These are phyloP conservation scores for Cenchrus americanus DNA, from an alignment of 176 grass and related monocot genomes.

Conservation along the genomic window DNA sequence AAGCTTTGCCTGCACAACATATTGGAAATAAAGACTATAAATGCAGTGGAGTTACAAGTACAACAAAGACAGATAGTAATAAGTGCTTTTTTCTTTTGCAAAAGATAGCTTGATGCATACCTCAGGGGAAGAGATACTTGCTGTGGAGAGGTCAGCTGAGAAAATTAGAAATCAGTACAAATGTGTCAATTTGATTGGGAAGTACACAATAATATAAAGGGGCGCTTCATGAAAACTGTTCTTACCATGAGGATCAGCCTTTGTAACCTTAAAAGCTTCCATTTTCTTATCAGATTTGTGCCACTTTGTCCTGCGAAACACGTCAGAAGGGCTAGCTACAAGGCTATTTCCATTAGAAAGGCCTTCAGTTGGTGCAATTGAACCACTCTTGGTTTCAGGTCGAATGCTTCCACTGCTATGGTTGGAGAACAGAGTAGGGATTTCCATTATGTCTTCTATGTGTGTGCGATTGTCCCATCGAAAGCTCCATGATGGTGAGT, in stretches of 20 bases:
- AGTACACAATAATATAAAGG: constrained; percentile 5
- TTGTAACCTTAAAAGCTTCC: constrained; percentile 42
- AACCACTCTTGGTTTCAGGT: constrained; percentile 62
- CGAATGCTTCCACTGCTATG: constrained; percentile 61
- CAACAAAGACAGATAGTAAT: background rate
- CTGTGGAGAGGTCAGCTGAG: constrained; percentile 59
- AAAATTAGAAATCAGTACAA: constrained; percentile 43
- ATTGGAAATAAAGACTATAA: constrained; percentile 10
- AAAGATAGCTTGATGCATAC: constrained; percentile 41
- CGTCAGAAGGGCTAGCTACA: constrained; percentile 53
- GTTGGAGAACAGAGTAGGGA: constrained; percentile 52
- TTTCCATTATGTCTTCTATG: constrained; percentile 83
- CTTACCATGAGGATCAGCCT: constrained; percentile 52
- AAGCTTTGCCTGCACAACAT: constrained; percentile 48
- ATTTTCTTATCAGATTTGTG: constrained; percentile 54
- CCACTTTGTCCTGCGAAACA: constrained; percentile 50
- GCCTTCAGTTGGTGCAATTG: constrained; percentile 53
- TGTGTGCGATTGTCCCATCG: constrained; percentile 93
- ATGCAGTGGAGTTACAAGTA: background rate
- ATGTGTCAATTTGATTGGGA: background rate
- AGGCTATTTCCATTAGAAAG: constrained; percentile 56
- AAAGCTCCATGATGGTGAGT: constrained; percentile 84
- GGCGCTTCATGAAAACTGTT: background rate
- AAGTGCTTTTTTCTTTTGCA: background rate
- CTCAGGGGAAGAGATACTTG: constrained; percentile 69